Base-by-base conservation (phyloP, 2,329 filamentous ascomycete species). In the Aureobasidium pullulans region DNA sequence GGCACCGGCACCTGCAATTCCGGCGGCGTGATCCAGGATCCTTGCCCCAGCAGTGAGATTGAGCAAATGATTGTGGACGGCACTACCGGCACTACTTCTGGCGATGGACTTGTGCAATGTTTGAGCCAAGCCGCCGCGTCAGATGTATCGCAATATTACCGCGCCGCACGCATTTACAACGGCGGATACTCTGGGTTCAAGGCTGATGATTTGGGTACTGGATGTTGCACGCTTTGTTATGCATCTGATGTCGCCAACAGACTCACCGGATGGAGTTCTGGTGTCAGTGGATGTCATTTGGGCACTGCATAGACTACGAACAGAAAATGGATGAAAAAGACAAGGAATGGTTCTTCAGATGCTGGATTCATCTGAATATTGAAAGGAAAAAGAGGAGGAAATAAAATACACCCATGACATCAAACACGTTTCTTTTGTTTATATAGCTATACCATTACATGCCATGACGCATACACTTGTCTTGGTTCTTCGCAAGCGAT, bases 171-270 rank as follows among this genome's bases (percentile, higher is more conserved):
- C 36, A 73, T 76, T 37, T 81, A 81, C 70, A 81, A 81, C 66
- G 76, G 75, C n/a, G 79, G 79, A 15, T 59, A 59, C 15, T 65
- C 62, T 53, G 67, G 66, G 29, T 72, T 76, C 60, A 66, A 76
- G 6, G 70, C 74, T 42, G 69, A 72, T 57, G 57, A 67, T 57
- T 32, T 69, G 19, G 75, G 75, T 46, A 70, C 77, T 42, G 77
- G 76, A 36, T 72, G 78, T 66, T 74, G 72, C 34, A 79, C 78
- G 16, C 72, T 75, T 62, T 81, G 78, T 70, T 83, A 83, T 66
- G 71, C 75, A 8, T 74, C 70, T 16, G 80, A 82, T 62, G 70
- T 82, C 62, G 79, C 80, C 49, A 80, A 80, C 65, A 70, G 77
- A 46, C 68, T 80, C 43, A 67, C 68, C 15, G 74, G 76, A 11